Conservation (phyloP, 306 rosid genomes). For the Acacia melanoxylon region DNA sequence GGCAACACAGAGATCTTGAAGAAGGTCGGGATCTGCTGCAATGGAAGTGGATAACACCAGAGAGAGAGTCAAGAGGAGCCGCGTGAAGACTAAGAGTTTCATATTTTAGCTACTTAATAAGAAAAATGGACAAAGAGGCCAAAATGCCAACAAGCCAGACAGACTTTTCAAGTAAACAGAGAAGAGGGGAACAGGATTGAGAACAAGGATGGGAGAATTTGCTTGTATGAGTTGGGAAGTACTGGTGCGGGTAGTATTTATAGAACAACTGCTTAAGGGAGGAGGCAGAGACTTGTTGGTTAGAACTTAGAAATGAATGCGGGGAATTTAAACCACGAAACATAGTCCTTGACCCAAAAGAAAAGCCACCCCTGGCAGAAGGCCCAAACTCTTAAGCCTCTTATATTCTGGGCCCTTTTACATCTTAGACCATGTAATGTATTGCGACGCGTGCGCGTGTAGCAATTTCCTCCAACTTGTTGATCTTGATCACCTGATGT, state of each 20-base stretch:
- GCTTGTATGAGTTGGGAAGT: conserved; percentile 1
- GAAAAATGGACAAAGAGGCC: neutral
- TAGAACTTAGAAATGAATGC: neutral
- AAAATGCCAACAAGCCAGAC: neutral
- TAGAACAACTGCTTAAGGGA: neutral
- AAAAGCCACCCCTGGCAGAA: neutral
- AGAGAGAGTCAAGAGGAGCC: conserved; percentile 42
- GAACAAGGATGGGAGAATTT: neutral
- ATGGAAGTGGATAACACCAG: conserved; percentile 35
- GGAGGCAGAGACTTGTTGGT: neutral
- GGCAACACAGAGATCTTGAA: conserved; percentile 93
- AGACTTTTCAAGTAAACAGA: neutral
- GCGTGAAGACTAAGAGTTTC: conserved; percentile 29
- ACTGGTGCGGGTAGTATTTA: neutral
- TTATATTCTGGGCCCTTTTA: neutral
- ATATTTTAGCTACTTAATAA: conserved; percentile 21
- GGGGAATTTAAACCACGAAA: conserved; percentile 36
- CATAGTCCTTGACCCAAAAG: conserved; percentile 18
- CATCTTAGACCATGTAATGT: neutral
- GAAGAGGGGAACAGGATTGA: neutral
- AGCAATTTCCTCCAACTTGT: neutral
- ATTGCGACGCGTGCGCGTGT: conserved; percentile 2
- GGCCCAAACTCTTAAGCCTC: neutral
- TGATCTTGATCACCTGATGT: neutral
- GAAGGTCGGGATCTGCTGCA: conserved; percentile 75